phyloP scores from a whole-genome alignment of 768 basidiomycete species.

The Tephrocybe sp. region DNA sequence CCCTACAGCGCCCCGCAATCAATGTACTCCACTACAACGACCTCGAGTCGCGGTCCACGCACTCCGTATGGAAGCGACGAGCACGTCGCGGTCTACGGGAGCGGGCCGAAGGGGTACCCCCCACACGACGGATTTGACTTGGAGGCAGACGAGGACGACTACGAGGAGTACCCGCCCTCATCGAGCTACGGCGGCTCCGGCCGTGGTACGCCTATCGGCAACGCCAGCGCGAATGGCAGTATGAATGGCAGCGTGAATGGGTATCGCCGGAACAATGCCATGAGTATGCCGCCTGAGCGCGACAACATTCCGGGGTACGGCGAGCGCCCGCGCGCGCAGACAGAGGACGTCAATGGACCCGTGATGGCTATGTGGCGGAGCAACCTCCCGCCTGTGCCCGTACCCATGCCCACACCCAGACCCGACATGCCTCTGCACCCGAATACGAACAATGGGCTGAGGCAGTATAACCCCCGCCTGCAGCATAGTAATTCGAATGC shows the following conservation, averaged over 20 bases:
- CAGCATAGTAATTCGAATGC: slow-evolving; percentile 42
- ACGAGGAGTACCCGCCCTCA: slow-evolving; percentile 70
- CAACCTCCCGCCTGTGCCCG: slow-evolving; percentile 42
- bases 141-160: slow-evolving; percentile 72
- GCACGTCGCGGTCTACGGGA: slow-evolving; percentile 32
- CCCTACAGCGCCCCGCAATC: slow-evolving; percentile 27
- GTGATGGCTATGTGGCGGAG: slow-evolving; percentile 67
- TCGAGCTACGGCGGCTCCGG: slow-evolving; percentile 52
- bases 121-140: slow-evolving; percentile 71
- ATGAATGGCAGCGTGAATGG: slow-evolving; percentile 27
- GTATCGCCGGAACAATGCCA: slow-evolving; percentile 55
- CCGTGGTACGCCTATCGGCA: slow-evolving; percentile 67
- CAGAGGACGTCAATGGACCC: slow-evolving; percentile 66
- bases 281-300: slow-evolving; percentile 59
- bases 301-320: slow-evolving; percentile 46
- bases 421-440: slow-evolving; percentile 13
- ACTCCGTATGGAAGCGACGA: slow-evolving; percentile 42
- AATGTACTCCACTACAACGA: slow-evolving; percentile 26
- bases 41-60: slow-evolving; percentile 25
- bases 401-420: slow-evolving; percentile 23
- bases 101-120: slow-evolving; percentile 56
- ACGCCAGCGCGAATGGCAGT: not conserved
- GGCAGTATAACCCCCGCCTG: slow-evolving; percentile 50
- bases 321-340: slow-evolving; percentile 65
- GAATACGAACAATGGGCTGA: slow-evolving; percentile 26